These are phyloP conservation scores for Aspergillus alliaceus DNA, from an alignment of 2,329 filamentous ascomycete genomes.

Conservation along the genomic window DNA sequence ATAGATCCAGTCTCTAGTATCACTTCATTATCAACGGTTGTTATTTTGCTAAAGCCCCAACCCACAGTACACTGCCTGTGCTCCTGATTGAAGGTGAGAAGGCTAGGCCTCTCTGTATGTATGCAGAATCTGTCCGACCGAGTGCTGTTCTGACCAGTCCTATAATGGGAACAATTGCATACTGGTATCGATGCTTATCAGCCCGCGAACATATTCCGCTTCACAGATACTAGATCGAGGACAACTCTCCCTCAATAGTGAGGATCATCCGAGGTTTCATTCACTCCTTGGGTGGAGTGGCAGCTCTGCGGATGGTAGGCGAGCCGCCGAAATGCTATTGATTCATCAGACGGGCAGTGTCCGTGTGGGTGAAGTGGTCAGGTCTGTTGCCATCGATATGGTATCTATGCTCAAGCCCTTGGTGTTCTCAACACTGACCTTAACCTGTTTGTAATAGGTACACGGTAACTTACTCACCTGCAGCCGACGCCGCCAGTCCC, in stretches of 20 bases:
- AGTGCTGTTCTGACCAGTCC: neutral
- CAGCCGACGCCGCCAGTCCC: slow-evolving; percentile 83
- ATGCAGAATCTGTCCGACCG: neutral
- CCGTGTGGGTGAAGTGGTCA: slow-evolving; percentile 90
- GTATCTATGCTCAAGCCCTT: neutral
- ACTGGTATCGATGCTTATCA: slow-evolving; percentile 43
- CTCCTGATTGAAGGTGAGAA: neutral
- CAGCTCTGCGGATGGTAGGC: slow-evolving; percentile 19
- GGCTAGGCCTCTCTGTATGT: neutral
- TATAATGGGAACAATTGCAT: slow-evolving; percentile 22
- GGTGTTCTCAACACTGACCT: slow-evolving; percentile 2
- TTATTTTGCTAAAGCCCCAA: neutral
- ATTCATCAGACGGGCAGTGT: slow-evolving; percentile 88
- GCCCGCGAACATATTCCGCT: slow-evolving; percentile 42
- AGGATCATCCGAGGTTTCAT: slow-evolving; percentile 27
- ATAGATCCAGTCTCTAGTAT: too few relatives aligned
- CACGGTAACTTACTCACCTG: slow-evolving; percentile 88
- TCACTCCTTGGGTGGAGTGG: slow-evolving; percentile 38
- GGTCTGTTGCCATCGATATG: slow-evolving; percentile 53
- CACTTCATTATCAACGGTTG: neutral
- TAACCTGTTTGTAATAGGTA: slow-evolving; percentile 47
- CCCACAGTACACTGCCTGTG: neutral
- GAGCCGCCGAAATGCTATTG: slow-evolving; percentile 68
- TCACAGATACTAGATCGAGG: slow-evolving; percentile 39
- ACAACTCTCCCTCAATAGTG: slow-evolving; percentile 18